A percentile compares a stretch with the other conserved stretches of the same genome.
Evolutionary conservation across 176 grass and related monocot genomes (phyloP).

Genomic region (Eleusine indica): DNA sequence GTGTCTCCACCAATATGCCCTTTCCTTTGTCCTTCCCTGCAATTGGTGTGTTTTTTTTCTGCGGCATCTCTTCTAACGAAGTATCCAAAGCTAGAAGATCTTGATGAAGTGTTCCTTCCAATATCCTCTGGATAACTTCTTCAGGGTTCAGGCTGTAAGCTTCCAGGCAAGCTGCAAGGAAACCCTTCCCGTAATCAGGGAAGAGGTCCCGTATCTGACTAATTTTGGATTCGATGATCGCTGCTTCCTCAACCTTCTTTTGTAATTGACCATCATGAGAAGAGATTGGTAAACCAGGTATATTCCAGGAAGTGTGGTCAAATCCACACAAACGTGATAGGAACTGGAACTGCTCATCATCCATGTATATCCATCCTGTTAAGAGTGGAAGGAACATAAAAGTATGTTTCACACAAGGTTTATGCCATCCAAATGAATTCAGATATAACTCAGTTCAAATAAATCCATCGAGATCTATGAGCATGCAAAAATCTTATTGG

Average conservation of each 20-base stretch:
- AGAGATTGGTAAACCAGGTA: constrained; percentile 56
- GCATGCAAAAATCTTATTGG: constrained; percentile 26
- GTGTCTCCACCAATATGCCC: constrained; percentile 61
- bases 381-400: constrained; percentile 34
- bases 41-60: constrained; percentile 47
- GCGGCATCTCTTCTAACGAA: constrained; percentile 74
- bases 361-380: constrained; percentile 91
- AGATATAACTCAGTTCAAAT: not conserved
- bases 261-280: constrained; percentile 51
- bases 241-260: constrained; percentile 75
- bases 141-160: constrained; percentile 85
- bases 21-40: constrained; percentile 82
- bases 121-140: constrained; percentile 90
- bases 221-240: constrained; percentile 84
- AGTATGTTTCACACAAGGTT: constrained; percentile 25
- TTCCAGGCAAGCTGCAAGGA: constrained; percentile 88
- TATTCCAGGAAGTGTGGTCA: constrained; percentile 48
- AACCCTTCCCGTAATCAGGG: constrained; percentile 90
- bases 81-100: constrained; percentile 84
- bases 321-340: constrained; percentile 65
- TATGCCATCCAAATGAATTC: not conserved
- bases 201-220: constrained; percentile 96
- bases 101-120: constrained; percentile 90
- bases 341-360: constrained; percentile 82
- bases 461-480: constrained; percentile 4